Base-by-base conservation (phyloP, 257 asterid genomes). In the Verbena officinalis region DNA sequence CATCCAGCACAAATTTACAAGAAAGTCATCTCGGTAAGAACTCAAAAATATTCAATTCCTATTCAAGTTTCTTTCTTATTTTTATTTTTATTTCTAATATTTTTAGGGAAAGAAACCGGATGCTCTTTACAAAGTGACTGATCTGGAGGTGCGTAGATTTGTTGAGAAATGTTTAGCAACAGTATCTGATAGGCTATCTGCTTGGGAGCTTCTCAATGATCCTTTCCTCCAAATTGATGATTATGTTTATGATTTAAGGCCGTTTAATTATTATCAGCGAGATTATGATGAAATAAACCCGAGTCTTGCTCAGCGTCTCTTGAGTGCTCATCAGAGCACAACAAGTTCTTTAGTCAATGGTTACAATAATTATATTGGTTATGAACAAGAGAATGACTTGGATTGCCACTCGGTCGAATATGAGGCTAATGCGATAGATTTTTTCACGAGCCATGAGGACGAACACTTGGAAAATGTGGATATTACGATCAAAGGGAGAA, bases 1-100 rank as follows among this genome's bases (percentile, higher is more conserved):
- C 89, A 83, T 53, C 90, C 87, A 2, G 95, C 93, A 59, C 93
- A 87, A 53, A 87, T 87, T 66, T 87, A 87, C 64, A 85, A 81
- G 80, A 87, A 85, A 81, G 96, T 87, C 50, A 63, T 75, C 54
- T 83, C 88, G 11, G 96, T 87, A 77, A 73, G 88, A 72, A 70
- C 55, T 55, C 12, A 6, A 21, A 43, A 36, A 36, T 36, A 4
- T 36, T 9, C 4, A 3, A 36, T 5, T 36, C 10, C 40, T 36
- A 2, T 4, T 36, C 3, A 36, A 2, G 40, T 36, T 7, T 4
- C 4, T 1, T 27, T 15, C 43, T 7, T 40, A 54, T 24, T 57
- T n/a, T 9, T 17, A 7, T 38, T n/a, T 2, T 8, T 20, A 21
- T 6, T 3, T 45, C n/a, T n/a, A n/a, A n/a, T 38, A 3, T 17